Base-by-base conservation (phyloP, 2,329 filamentous ascomycete genomes). In the Aspergillus tubingensis region DNA sequence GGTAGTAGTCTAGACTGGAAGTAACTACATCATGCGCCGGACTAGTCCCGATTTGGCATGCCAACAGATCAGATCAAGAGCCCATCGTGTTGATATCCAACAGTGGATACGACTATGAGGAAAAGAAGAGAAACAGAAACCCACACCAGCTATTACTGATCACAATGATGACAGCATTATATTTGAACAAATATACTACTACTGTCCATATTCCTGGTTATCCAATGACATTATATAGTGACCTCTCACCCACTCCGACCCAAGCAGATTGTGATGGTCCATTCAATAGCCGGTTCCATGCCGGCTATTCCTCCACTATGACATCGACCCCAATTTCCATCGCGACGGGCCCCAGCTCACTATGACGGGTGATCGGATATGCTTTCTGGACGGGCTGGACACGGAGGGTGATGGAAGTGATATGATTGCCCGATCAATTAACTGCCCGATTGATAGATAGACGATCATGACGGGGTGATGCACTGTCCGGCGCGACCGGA, bases 401-500 rank as follows among this genome's bases (percentile, higher is more conserved):
- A 44, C 41, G 41, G 41, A 44, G 41, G 38, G 19, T 15, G 32
- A 23, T 25, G 36, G 36, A 41, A 54, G 15, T n/a, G 36, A 17
- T 41, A 23, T 38, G 50, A 27, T 27, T 49, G 44, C 15, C 21
- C 13, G 15, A 27, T 8, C 25, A 23, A 49, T 27, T 23, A 27
- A 27, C n/a, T 30, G 32, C 32, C 32, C 32, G 47, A 50, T 30
- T 49, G 25, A 49, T 25, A 49, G 32, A 49, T 57, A 52, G 27
- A 23, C 30, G 53, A 56, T 58, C 54, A 62, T 58, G 23, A 55
- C 49, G 39, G 41, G 57, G 52, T 39, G 49, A 53, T 43, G 49
- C 54, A 54, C 52, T 41, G 36, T 38, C 57, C 52, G 55, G 58
- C 61, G 61, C 61, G 66, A 65, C 60, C 69, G 70, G 56, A 68